Evolutionary conservation across 1,284 basidiomycete species (phyloP), one percentile per base, ranked within the genome.

Genomic region (Ustilago lituana): DNA sequence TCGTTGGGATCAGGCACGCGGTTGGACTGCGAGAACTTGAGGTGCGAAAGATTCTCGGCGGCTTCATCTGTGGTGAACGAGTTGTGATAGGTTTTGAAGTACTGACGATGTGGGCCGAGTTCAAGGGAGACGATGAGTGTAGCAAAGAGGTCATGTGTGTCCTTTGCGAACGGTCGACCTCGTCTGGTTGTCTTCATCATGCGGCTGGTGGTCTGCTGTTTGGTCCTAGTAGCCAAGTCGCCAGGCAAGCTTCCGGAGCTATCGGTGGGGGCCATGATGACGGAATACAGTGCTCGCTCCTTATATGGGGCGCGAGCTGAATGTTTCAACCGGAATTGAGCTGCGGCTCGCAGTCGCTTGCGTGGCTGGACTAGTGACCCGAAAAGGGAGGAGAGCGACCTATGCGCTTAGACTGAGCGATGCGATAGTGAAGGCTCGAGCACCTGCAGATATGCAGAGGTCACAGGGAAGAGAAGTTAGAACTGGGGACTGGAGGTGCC

Each of bases 21-120:
- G 84, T 95, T 96, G 52, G 95, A 98, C 85, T 99, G 96, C 22
- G 94, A 95, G 83, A 99, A 99, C 84, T 98, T 97, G 82, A 98
- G 89, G 3, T 93, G 93, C 27, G 93, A 90, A 37, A 99, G 86
- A 82, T 98, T 98, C 79, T 88, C 87, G 15, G 92, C 93, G 8
- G 95, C 95, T 84, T 98, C 94, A 82, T 98, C 95, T 15, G 94
- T 96, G 55, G 93, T 91, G 84, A 99, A 99, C 3, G 92, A 93
- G 84, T 97, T 94, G 31, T 90, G 88, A 82, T 94, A 98, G 29
- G 89, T 90, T 73, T 93, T 90, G 87, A 98, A 98, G 85, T 95
- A 96, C 77, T 94, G 93, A 70, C 94, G 91, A 84, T 97, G 93
- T 19, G 89, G 89, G 27, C 87, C 87, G 37, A 99, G 87, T 75